Percentiles rank a stretch among this genome's conserved stretches.
Evolutionary conservation across 2,329 filamentous ascomycete genomes (phyloP).

Genomic region (Parastagonospora nodorum): DNA sequence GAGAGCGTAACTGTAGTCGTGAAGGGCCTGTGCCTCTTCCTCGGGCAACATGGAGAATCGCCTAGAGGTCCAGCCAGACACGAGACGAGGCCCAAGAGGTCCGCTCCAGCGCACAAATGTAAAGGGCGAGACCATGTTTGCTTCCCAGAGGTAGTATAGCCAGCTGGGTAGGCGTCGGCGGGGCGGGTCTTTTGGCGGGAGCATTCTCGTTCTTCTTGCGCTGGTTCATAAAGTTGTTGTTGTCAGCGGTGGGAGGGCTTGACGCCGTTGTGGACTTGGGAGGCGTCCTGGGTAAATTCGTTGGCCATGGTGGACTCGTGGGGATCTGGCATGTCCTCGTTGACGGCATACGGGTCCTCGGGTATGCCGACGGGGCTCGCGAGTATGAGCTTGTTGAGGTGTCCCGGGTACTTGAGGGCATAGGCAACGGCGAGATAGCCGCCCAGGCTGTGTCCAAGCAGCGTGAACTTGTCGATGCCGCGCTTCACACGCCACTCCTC

Average conservation of each 20-base stretch:
- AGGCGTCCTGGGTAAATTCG: constrained; percentile 80
- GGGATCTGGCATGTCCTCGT: constrained; percentile 77
- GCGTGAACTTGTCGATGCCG: constrained; percentile 90
- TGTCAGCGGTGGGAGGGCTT: constrained; percentile 64
- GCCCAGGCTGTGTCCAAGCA: constrained; percentile 90
- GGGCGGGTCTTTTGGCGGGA: constrained; percentile 53
- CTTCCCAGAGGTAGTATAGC: constrained; percentile 94
- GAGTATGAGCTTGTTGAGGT: constrained; percentile 92
- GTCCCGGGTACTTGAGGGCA: constrained; percentile 93
- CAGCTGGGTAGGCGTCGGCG: constrained; percentile 75
- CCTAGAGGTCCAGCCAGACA: constrained; percentile 92
- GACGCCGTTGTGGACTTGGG: constrained; percentile 70
- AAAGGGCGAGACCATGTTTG: constrained; percentile 88
- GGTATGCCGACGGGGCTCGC: constrained; percentile 94
- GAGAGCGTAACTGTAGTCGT: constrained; percentile 92
- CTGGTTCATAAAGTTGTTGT: constrained; percentile 62
- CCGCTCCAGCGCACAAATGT: constrained; percentile 86
- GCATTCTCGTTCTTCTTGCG: constrained; percentile 45
- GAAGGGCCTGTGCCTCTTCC: constrained; percentile 80
- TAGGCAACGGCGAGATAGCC: constrained; percentile 96
- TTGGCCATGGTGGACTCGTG: constrained; percentile 72
- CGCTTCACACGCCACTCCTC: constrained; percentile 93
- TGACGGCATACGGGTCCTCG: constrained; percentile 88
- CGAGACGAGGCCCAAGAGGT: constrained; percentile 85
- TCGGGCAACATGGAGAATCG: constrained; percentile 86